Conservation (phyloP, 1,284 basidiomycete species). For the Xerocomus nothofagi region DNA sequence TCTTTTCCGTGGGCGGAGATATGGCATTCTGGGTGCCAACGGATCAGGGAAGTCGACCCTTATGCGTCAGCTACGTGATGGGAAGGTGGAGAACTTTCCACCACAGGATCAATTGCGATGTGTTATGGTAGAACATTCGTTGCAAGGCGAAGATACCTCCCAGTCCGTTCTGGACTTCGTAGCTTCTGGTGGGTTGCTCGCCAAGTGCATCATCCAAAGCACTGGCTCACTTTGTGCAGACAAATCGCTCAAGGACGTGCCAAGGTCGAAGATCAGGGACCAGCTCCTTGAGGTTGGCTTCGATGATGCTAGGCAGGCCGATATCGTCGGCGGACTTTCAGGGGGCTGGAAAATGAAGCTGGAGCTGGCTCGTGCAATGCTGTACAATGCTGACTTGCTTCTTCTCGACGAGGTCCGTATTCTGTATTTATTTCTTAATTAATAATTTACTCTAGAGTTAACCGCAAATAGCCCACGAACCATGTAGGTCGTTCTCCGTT, state of each 20-base stretch:
- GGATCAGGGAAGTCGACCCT: constrained; percentile 97
- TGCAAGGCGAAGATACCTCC: constrained; percentile 90
- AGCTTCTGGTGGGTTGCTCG: constrained; percentile 59
- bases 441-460: constrained; percentile 16
- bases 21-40: constrained; percentile 95
- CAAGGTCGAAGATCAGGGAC: constrained; percentile 69
- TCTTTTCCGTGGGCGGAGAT: constrained; percentile 87
- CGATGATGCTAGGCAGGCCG: constrained; percentile 81
- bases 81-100: constrained; percentile 97
- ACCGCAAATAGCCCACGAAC: constrained; percentile 77
- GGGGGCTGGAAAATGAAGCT: constrained; percentile 99
- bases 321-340: constrained; percentile 87
- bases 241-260: constrained; percentile 56
- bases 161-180: constrained; percentile 87
- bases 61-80: constrained; percentile 93
- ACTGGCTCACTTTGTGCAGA: constrained; percentile 41
- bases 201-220: constrained; percentile 6
- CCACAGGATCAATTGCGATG: constrained; percentile 82
- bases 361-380: constrained; percentile 91
- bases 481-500: constrained; percentile 57
- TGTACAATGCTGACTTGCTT: constrained; percentile 93
- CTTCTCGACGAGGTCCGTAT: constrained; percentile 76
- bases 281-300: constrained; percentile 91
- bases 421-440: constrained; percentile 26
- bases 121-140: constrained; percentile 95